Base-by-base conservation (phyloP, 805 yeast species). In the Suhomyces sp. region DNA sequence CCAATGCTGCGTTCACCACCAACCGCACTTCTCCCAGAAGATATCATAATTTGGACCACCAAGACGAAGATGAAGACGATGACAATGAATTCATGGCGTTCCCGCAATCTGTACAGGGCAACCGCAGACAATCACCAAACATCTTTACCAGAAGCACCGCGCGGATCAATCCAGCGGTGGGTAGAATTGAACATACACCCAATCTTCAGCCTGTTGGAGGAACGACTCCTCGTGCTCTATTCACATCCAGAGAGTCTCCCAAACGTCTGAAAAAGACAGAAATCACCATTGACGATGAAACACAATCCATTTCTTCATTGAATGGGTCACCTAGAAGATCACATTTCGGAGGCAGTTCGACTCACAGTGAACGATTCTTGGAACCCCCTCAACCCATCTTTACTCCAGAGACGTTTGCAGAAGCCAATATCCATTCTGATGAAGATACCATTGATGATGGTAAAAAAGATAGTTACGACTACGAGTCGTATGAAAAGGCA, bases 161-260 rank as follows among this genome's bases (percentile, higher is more conserved):
- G 3, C 49, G 52, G 16, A 53, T 46, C 8, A 44, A 42, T 27
- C 19, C 46, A 10, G 40, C 43, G 19, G 26, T 51, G 19, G 45
- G 45, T 12, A 43, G 47, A 19, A 44, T 59, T 33, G 47, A 42
- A 16, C 47, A 47, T 28, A 50, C 65, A 4, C 70, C 70, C 2
- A 56, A 58, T 28, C 48, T 58, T 20, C 43, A 40, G 35, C n/a
- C n/a, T n/a, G 39, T 16, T 22, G 40, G 33, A 28, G 31, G 31
- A 16, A 49, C 43, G 4, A 35, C 85, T 6, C 77, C 83, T 7
- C 70, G 95, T 58, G 80, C 86, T 26, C 75, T 72, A 33, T 82
- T 73, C 48, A 81, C 93, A 3, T 64, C 76, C 35, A 60, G 77
- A 46, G 90, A 85, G 55, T 81, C 95, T 0, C 93, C 95, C 21